Evolutionary conservation across 2,329 filamentous ascomycete species (phyloP), one percentile per base, ranked within the genome.

Genomic region (Elsinoe fawcettii): DNA sequence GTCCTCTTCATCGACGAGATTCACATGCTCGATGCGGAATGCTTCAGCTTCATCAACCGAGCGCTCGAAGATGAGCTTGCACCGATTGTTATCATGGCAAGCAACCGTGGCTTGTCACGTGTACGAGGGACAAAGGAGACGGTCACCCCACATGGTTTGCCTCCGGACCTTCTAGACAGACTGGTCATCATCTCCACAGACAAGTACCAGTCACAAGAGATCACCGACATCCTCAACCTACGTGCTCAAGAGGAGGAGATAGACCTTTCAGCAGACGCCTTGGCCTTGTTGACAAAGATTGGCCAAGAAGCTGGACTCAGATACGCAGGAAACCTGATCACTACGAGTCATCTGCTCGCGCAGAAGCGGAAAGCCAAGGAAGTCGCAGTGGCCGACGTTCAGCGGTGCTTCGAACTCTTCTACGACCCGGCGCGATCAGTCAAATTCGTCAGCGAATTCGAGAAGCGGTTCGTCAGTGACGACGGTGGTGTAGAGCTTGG

Each of bases 21-120:
- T 4, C 93, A 99, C 78, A 97, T 99, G 92, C 87, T 99, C 58
- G 93, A 99, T 71, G 96, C 97, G 63, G 93, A 99, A 74, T 97
- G 92, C 77, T 99, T 96, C 78, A 95, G 90, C 44, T 99, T 95
- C 77, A 87, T 99, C 79, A 99, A 99, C 77, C 88, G 93, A 55
- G 93, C 93, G 0, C 80, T 99, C 44, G 93, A 99, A 74, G 90
- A 91, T 60, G 90, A 97, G 66, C 81, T 99, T 30, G 90, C 93
- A 1, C 93, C 93, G 37, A 91, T 99, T 63, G 91, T 99, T 71
- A 99, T 99, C 74, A 99, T 99, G 93, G 93, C 93, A 56, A 95
- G 88, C 79, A 99, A 99, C 77, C 82, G 93, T 60, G 93, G 93
- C 62, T 84, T 90, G 71, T 88, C 93, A 36, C 86, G 87, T 64